phyloP scores from a whole-genome alignment of 1,284 basidiomycete genomes.

The Bjerkandera adusta region DNA sequence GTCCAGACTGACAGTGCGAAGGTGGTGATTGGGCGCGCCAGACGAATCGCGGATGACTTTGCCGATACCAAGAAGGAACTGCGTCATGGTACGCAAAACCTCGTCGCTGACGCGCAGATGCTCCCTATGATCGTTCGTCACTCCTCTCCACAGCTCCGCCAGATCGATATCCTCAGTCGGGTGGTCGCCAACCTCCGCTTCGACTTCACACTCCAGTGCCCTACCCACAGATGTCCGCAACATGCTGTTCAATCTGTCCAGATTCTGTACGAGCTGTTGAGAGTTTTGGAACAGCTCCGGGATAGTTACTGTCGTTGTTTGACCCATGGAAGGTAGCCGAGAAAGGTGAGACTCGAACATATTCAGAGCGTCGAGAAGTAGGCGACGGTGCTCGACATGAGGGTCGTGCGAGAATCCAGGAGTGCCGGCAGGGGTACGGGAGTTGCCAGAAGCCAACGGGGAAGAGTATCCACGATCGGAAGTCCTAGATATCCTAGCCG shows the following conservation, averaged over 20 bases:
- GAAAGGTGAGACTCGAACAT: conserved; percentile 68
- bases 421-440: conserved; percentile 12
- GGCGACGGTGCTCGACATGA: conserved; percentile 54
- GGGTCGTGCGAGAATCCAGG: conserved; percentile 24
- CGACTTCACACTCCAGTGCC: conserved; percentile 69
- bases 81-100: conserved; percentile 69
- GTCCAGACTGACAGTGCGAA: conserved; percentile 46
- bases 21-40: conserved; percentile 39
- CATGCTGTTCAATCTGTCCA: conserved; percentile 62
- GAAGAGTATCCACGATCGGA: conserved; percentile 25
- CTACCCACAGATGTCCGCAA: conserved; percentile 51
- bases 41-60: conserved; percentile 60
- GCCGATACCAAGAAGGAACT: conserved; percentile 69
- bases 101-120: conserved; percentile 71
- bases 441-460: conserved; percentile 17
- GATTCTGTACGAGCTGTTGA: conserved; percentile 57
- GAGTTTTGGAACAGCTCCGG: conserved; percentile 59
- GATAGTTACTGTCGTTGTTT: conserved; percentile 37
- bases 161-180: conserved; percentile 35
- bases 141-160: conserved; percentile 60
- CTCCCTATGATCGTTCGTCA: conserved; percentile 71
- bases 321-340: conserved; percentile 45
- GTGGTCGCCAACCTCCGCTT: conserved; percentile 59
- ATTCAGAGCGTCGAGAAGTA: conserved; percentile 65
- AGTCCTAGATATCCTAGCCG: not conserved